Base-by-base conservation (phyloP, 768 basidiomycete species). In the Termitomyces titanicus region DNA sequence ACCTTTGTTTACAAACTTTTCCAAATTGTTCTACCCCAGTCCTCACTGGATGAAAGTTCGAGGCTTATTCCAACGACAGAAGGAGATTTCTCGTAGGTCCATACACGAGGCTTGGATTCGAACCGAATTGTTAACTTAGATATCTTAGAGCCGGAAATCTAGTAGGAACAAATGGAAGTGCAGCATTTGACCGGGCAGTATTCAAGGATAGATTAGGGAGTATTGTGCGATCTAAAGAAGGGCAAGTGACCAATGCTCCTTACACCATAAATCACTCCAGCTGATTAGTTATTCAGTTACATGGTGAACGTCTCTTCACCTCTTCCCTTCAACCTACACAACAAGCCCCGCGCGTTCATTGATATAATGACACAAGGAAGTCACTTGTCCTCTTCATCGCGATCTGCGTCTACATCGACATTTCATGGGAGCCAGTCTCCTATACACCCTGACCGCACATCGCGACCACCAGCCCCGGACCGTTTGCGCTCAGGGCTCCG, bases 221-320 rank as follows among this genome's bases (percentile, higher is more conserved):
- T 22, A 83, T 85, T 46, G 82, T 85, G 27, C 79, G 80, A 13
- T 69, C 80, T 1, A 83, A 83, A 66, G 81, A 83, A 70, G 77
- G 80, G 83, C 82, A 46, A 59, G 79, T 46, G 27, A 15, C 11
- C 8, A 27, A 13, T 38, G 15, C 13, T 38, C 24, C 37, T 24
- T 8, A 10, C 7, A 11, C 15, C 17, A 38, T 10, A 5, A 18
- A 45, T 38, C n/a, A 29, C 40, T 11, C n/a, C 5, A 27, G 20
- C n/a, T n/a, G 15, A 35, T 25, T 3, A 9, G 24, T 31, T 45
- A 43, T 38, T 31, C 35, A 39, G 35, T 33, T 61, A 85, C 73
- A 85, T 85, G 84, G 83, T 85, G 58, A 84, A 84, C 53, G 77
- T 85, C 9, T 76, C 78, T 52, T 76, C 79, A 1, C 73, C 72